Percentiles rank a stretch among this genome's conserved stretches.
phyloP scores from a whole-genome alignment of 352 stramenopile genomes.

The Aphanomyces astaci region DNA sequence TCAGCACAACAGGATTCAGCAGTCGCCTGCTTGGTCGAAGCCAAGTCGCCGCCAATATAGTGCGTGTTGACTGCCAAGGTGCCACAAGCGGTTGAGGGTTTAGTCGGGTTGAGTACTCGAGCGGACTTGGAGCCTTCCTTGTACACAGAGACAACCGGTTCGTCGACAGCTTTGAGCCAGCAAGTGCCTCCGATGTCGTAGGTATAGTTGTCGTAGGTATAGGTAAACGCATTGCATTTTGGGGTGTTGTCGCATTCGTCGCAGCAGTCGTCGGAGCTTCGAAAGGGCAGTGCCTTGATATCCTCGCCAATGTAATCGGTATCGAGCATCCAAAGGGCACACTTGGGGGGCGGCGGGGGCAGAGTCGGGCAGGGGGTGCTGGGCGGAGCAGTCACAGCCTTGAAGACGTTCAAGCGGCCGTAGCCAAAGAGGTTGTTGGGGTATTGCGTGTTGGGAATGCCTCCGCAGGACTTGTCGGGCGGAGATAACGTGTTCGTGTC shows the following conservation, averaged over 20 bases:
- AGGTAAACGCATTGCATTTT: not conserved
- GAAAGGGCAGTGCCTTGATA: slow-evolving; percentile 25
- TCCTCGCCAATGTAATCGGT: slow-evolving; percentile 30
- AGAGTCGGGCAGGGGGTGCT: not conserved
- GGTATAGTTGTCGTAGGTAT: not conserved
- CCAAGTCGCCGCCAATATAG: no score
- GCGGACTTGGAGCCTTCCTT: not conserved
- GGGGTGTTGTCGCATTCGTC: slow-evolving; percentile 22
- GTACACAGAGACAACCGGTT: not conserved
- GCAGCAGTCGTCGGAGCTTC: slow-evolving; percentile 13
- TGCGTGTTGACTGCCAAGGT: slow-evolving; percentile 13
- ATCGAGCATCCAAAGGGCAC: not conserved
- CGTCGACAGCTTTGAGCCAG: not conserved
- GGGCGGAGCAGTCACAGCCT: not conserved
- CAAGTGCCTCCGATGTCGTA: not conserved
- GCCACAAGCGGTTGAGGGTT: not conserved
- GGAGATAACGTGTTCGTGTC: no score
- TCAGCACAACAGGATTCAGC: no score
- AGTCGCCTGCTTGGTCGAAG: no score
- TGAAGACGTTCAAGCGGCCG: not conserved
- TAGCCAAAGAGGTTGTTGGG: not conserved
- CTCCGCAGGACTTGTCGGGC: no score
- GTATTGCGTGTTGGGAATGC: no score
- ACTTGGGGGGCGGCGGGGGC: not conserved
- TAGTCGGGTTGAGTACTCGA: not conserved